Conservation (phyloP, 768 basidiomycete genomes). For the Lactarius psammicola region DNA sequence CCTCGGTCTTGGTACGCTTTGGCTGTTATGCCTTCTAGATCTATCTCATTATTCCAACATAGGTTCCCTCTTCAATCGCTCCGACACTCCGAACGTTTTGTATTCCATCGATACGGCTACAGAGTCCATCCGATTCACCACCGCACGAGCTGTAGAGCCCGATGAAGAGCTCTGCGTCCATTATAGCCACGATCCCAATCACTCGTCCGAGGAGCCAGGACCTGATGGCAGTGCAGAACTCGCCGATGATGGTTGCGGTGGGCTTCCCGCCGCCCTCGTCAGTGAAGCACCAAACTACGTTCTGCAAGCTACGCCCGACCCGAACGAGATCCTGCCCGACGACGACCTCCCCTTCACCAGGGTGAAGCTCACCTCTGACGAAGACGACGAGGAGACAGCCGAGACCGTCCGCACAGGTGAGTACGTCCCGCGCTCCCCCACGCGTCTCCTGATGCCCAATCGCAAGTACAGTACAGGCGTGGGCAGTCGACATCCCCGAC, state of each 20-base stretch:
- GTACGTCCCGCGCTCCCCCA: slow-evolving; percentile 25
- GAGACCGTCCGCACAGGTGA: slow-evolving; percentile 56
- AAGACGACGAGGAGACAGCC: slow-evolving; percentile 59
- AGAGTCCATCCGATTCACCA: slow-evolving; percentile 63
- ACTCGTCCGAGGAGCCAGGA: slow-evolving; percentile 50
- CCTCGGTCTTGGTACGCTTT: slow-evolving; percentile 26
- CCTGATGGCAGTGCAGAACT: slow-evolving; percentile 3
- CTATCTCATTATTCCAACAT: background rate
- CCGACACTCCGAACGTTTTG: slow-evolving; percentile 64
- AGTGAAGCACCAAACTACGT: slow-evolving; percentile 27
- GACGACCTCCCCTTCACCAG: slow-evolving; percentile 64
- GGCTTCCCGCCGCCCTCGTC: slow-evolving; percentile 28
- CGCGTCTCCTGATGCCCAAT: slow-evolving; percentile 14
- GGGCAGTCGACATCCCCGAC: slow-evolving; percentile 75
- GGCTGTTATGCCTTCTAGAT: background rate
- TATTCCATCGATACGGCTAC: slow-evolving; percentile 52
- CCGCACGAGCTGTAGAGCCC: slow-evolving; percentile 49
- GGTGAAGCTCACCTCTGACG: slow-evolving; percentile 55
- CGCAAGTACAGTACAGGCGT: slow-evolving; percentile 54
- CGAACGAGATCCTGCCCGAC: slow-evolving; percentile 51
- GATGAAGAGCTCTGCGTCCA: slow-evolving; percentile 81
- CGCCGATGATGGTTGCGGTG: slow-evolving; percentile 42
- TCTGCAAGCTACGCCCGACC: slow-evolving; percentile 36
- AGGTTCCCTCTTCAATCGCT: slow-evolving; percentile 87
- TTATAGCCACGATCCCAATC: slow-evolving; percentile 53